These are phyloP conservation scores for Hirschfeldia incana DNA, from an alignment of 345 rosid species.

Conservation along the genomic window DNA sequence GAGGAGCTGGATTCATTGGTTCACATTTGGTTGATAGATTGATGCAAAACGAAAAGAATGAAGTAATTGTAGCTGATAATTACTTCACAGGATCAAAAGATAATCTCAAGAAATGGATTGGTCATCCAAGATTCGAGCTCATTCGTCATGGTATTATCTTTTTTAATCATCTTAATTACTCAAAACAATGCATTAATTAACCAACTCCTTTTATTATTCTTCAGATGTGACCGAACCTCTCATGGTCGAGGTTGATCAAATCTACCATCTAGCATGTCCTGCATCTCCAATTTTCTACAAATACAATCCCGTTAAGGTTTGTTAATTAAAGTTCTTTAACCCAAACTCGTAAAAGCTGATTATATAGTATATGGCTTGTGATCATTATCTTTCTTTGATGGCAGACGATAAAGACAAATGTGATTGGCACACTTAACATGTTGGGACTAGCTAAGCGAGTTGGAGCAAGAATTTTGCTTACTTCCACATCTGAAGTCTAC, in stretches of 20 bases:
- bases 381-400: background rate
- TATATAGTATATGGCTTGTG: too few species aligned
- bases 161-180: too few species aligned
- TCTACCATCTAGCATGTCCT: constrained; percentile 97
- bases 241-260: constrained; percentile 83
- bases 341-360: too few species aligned
- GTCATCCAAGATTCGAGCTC: constrained; percentile 95
- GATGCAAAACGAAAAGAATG: constrained; percentile 91
- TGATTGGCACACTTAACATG: constrained; percentile 85
- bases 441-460: constrained; percentile 88
- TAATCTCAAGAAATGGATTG: constrained; percentile 82
- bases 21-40: constrained; percentile 86
- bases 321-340: constrained; percentile 17
- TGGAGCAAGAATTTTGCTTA: constrained; percentile 91
- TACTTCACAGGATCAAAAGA: constrained; percentile 93
- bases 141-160: constrained; percentile 83
- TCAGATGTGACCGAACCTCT: constrained; percentile 84
- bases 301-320: constrained; percentile 89
- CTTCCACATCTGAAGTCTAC: constrained; percentile 92
- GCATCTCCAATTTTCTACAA: constrained; percentile 96
- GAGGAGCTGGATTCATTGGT: constrained; percentile 97
- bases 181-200: background rate
- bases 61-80: constrained; percentile 89
- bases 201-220: background rate
- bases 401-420: constrained; percentile 86